phyloP scores from a whole-genome alignment of 2,329 filamentous ascomycete species.

The Xylaria hypoxylon region DNA sequence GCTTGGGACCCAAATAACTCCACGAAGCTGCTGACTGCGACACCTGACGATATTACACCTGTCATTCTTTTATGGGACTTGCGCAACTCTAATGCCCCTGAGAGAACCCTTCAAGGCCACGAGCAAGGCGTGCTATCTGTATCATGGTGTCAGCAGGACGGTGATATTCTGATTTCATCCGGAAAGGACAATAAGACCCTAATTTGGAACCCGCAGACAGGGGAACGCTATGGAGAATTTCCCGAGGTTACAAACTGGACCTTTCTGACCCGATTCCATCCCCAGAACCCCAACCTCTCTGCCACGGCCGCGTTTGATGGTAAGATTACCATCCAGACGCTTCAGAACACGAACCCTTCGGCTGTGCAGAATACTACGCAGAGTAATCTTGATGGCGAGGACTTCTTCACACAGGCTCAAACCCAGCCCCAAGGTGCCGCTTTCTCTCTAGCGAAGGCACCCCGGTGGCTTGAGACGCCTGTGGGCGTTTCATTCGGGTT shows the following conservation, averaged over 20 bases:
- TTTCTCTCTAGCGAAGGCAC: slow-evolving; percentile 87
- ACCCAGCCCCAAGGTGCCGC: slow-evolving; percentile 89
- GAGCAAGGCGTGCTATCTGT: slow-evolving; percentile 93
- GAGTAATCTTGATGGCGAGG: slow-evolving; percentile 84
- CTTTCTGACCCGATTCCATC: slow-evolving; percentile 94
- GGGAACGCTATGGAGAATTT: slow-evolving; percentile 88
- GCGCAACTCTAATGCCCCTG: slow-evolving; percentile 94
- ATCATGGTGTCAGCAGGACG: slow-evolving; percentile 94
- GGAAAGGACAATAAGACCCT: slow-evolving; percentile 97
- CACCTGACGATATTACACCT: slow-evolving; percentile 87
- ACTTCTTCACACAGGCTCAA: slow-evolving; percentile 96
- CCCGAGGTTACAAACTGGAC: slow-evolving; percentile 99
- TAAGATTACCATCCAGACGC: slow-evolving; percentile 91
- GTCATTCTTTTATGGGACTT: slow-evolving; percentile 94
- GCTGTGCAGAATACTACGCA: slow-evolving; percentile 75
- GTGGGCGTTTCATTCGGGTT: slow-evolving; percentile 93
- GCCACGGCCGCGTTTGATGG: slow-evolving; percentile 98
- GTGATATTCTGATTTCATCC: slow-evolving; percentile 87
- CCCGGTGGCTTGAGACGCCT: slow-evolving; percentile 89
- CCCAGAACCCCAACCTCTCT: slow-evolving; percentile 89
- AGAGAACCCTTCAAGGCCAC: slow-evolving; percentile 89
- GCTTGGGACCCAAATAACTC: slow-evolving; percentile 97
- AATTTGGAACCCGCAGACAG: slow-evolving; percentile 95
- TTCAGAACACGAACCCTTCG: slow-evolving; percentile 90
- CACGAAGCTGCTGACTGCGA: slow-evolving; percentile 93